Evolutionary conservation across 2,329 filamentous ascomycete species (phyloP).

Genomic region (Cladosporium sp.): DNA sequence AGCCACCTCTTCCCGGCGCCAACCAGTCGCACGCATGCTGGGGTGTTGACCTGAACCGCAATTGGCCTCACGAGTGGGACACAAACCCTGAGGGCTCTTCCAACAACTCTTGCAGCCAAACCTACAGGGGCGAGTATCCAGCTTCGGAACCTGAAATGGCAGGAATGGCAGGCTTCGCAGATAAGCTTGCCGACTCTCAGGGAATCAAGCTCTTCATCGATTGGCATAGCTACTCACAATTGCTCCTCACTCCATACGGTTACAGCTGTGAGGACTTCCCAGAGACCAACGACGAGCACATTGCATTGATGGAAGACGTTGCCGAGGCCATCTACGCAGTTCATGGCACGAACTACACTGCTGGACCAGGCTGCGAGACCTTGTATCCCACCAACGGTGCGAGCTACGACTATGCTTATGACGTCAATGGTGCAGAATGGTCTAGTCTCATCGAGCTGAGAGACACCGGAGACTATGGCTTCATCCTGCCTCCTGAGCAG

Average conservation of each 20-base stretch:
- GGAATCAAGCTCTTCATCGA: conserved; percentile 63
- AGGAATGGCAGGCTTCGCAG: conserved; percentile 21
- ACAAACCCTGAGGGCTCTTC: conserved; percentile 48
- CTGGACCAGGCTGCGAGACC: conserved; percentile 50
- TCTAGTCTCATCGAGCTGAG: conserved; percentile 18
- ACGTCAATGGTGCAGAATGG: conserved; percentile 22
- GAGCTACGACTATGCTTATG: conserved; percentile 24
- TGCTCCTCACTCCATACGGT: conserved; percentile 61
- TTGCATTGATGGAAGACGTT: conserved; percentile 53
- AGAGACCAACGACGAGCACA: conserved; percentile 51
- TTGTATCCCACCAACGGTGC: conserved; percentile 17
- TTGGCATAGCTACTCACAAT: conserved; percentile 64
- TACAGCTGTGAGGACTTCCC: conserved; percentile 57
- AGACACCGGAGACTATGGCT: conserved; percentile 13
- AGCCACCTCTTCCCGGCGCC: conserved; percentile 35
- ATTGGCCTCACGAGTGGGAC: conserved; percentile 56
- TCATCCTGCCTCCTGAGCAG: conserved; percentile 20
- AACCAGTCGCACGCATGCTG: conserved; percentile 44
- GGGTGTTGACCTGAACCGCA: conserved; percentile 60
- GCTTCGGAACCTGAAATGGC: conserved; percentile 54
- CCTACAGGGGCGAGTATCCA: conserved; percentile 42
- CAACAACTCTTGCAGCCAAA: conserved; percentile 54
- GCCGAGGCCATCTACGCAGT: conserved; percentile 58
- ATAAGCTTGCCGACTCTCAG: conserved; percentile 15
- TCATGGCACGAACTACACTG: conserved; percentile 47